These are phyloP conservation scores for Fagopyrum homotropicum DNA, from an alignment of 148 eudicot genomes.

Conservation along the genomic window DNA sequence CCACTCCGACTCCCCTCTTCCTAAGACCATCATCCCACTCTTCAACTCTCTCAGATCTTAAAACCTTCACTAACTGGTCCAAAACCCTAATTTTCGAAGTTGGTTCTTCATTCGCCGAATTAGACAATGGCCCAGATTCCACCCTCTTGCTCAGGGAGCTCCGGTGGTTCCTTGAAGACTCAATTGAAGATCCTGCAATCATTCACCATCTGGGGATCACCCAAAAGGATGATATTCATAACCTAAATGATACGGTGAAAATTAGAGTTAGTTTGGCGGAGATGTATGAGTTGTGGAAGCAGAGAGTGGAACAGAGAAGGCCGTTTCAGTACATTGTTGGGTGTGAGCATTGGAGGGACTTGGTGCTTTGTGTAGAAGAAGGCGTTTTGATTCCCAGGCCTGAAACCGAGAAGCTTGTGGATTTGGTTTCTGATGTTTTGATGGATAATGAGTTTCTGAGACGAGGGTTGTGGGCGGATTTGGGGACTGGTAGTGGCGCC, in stretches of 20 bases:
- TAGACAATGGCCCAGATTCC: constrained; percentile 61
- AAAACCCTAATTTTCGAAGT: constrained; percentile 45
- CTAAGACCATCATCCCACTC: constrained; percentile 54
- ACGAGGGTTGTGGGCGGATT: constrained; percentile 86
- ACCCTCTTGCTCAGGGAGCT: constrained; percentile 58
- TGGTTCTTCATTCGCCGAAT: constrained; percentile 37
- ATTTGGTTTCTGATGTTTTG: constrained; percentile 48
- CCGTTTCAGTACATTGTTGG: constrained; percentile 96
- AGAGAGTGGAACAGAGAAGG: constrained; percentile 65
- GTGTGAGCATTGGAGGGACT: constrained; percentile 99
- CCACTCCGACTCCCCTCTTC: constrained; percentile 47
- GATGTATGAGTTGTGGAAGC: constrained; percentile 62
- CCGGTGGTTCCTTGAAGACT: constrained; percentile 79
- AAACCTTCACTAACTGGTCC: constrained; percentile 64
- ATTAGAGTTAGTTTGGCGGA: constrained; percentile 46
- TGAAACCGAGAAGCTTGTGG: constrained; percentile 76
- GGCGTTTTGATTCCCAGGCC: constrained; percentile 96
- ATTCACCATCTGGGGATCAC: constrained; percentile 20
- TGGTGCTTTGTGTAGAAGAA: constrained; percentile 78
- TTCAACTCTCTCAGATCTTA: constrained; percentile 45
- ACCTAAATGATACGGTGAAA: constrained; percentile 8
- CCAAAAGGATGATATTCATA: constrained; percentile 5
- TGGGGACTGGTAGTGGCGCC: constrained; percentile 97
- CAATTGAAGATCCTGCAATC: constrained; percentile 34
- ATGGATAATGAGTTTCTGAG: constrained; percentile 29